A percentile compares a stretch with the other conserved stretches of the same genome.
Evolutionary conservation across 345 rosid species (phyloP).

Genomic region (Salix caprea): DNA sequence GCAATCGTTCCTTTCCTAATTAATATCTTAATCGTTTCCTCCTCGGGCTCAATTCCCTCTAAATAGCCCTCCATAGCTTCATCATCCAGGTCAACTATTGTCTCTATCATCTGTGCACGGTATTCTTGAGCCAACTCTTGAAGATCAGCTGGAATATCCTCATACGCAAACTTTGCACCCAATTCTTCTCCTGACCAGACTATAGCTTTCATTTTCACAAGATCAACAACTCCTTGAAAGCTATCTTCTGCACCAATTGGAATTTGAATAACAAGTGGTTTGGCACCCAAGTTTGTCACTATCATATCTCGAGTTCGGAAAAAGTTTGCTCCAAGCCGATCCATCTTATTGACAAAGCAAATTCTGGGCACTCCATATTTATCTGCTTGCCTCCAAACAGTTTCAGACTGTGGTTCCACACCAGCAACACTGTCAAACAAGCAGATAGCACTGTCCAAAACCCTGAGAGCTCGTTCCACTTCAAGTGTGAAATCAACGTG

Average conservation of each 20-base stretch:
- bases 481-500: constrained; percentile 96
- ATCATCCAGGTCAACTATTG: constrained; percentile 76
- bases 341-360: constrained; percentile 96
- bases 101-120: constrained; percentile 60
- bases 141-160: constrained; percentile 80
- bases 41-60: constrained; percentile 94
- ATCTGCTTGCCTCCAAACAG: constrained; percentile 99
- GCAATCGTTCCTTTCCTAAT: constrained; percentile 76
- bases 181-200: constrained; percentile 95
- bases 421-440: constrained; percentile 99
- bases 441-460: constrained; percentile 93
- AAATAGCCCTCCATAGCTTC: constrained; percentile 85
- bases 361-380: constrained; percentile 95
- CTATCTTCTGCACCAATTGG: constrained; percentile 88
- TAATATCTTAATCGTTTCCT: constrained; percentile 66
- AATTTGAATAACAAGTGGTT: constrained; percentile 79
- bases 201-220: constrained; percentile 81
- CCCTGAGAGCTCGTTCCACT: constrained; percentile 94
- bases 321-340: constrained; percentile 93
- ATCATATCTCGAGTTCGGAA: constrained; percentile 93
- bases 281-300: constrained; percentile 89
- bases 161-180: constrained; percentile 81
- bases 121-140: constrained; percentile 72
- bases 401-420: constrained; percentile 98
- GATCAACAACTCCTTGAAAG: constrained; percentile 78